Percentiles rank a stretch among this genome's conserved stretches.
phyloP scores from a whole-genome alignment of 768 basidiomycete genomes.

The Austroboletus eburneus region DNA sequence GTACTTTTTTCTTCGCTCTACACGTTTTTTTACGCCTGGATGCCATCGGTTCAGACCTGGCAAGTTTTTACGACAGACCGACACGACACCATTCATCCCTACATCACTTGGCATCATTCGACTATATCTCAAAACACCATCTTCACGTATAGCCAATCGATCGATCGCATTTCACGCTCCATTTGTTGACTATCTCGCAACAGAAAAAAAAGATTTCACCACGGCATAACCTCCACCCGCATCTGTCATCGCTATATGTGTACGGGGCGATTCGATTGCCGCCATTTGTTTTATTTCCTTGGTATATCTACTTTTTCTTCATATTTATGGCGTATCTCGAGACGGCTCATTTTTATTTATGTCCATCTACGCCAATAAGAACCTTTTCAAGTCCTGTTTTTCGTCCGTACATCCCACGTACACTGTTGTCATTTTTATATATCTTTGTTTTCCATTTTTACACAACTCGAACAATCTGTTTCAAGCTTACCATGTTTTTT shows the following conservation, averaged over 20 bases:
- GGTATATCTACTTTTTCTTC: conserved; percentile 13
- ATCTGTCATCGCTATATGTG: conserved; percentile 27
- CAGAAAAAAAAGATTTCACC: conserved; percentile 9
- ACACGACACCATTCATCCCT: conserved; percentile 7
- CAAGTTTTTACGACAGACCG: conserved; percentile 8
- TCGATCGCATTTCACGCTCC: conserved; percentile 25
- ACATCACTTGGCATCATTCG: conserved; percentile 16
- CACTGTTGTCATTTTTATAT: background rate
- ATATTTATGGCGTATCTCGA: conserved; percentile 31
- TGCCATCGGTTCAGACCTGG: conserved; percentile 11
- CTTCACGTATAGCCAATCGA: conserved; percentile 20
- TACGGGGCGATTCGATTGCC: conserved; percentile 29
- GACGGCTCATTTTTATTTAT: conserved; percentile 25
- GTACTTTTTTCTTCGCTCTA: conserved; percentile 11
- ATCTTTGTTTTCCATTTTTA: background rate
- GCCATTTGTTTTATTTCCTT: conserved; percentile 15
- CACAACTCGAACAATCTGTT: no score
- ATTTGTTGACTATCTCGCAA: conserved; percentile 29
- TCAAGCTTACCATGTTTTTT: conserved; percentile 1
- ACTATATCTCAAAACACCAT: conserved; percentile 18
- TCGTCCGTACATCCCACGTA: conserved; percentile 5
- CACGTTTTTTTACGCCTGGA: conserved; percentile 14
- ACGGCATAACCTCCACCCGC: conserved; percentile 7
- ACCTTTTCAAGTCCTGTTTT: background rate
- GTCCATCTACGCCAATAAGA: conserved; percentile 27